Percentiles rank a stretch among this genome's conserved stretches.
These are phyloP conservation scores for Ensete ventricosum DNA, from an alignment of 176 grass and related monocot species.

Conservation along the genomic window DNA sequence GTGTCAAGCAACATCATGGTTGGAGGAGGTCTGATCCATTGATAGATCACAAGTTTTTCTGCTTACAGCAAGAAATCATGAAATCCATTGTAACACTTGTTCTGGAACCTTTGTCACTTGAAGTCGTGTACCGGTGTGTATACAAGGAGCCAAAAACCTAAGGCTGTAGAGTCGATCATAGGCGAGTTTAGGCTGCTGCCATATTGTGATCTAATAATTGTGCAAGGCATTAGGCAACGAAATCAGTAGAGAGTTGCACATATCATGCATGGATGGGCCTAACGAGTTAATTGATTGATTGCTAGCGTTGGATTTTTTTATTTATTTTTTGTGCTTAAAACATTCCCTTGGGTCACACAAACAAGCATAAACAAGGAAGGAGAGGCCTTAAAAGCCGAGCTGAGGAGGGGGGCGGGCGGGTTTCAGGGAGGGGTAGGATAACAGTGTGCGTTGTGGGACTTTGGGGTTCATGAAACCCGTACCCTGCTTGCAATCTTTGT, in stretches of 20 bases:
- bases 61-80: no score
- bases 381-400: no score
- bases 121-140: no score
- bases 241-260: no score
- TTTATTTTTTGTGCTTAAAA: background rate
- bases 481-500: slow-evolving; percentile 17
- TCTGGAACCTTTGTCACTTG: no score
- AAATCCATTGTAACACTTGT: no score
- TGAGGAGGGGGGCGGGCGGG: background rate
- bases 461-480: background rate
- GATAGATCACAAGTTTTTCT: no score
- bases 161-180: background rate
- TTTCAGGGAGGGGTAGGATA: background rate
- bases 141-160: background rate
- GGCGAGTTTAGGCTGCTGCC: background rate
- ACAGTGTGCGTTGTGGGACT: no score
- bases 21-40: no score
- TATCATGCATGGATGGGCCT: no score
- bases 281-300: no score
- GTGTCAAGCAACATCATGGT: no score
- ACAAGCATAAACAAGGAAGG: background rate
- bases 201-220: slow-evolving; percentile 1
- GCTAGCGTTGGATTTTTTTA: background rate
- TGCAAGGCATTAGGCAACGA: background rate
- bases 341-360: background rate